Evolutionary conservation across 495 filamentous ascomycete genomes (phyloP).

Genomic region (Daldinia childiae): DNA sequence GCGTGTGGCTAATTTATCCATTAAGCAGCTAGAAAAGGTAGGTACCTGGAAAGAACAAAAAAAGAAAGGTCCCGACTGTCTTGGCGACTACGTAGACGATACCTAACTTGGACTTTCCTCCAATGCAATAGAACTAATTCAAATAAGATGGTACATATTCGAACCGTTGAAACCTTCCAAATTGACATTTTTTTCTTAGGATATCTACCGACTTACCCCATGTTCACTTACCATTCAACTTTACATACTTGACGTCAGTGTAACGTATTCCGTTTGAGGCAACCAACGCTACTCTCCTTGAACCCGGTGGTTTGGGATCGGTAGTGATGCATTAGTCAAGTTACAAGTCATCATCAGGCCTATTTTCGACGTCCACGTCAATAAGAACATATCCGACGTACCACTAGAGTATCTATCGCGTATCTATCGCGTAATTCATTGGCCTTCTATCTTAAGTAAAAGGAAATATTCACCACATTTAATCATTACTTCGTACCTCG

Average conservation of each 20-base stretch:
- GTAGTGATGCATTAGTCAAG: conserved; percentile 25
- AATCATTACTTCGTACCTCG: neutral
- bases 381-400: too few relatives aligned
- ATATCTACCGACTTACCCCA: neutral
- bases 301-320: conserved; percentile 31
- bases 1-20: conserved; percentile 5
- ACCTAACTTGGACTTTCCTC: conserved; percentile 15
- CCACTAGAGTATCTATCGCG: neutral
- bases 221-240: neutral
- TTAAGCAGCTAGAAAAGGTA: neutral
- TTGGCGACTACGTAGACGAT: conserved; percentile 22
- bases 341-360: conserved; percentile 15
- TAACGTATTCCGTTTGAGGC: conserved; percentile 22
- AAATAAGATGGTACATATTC: neutral
- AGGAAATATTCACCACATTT: neutral
- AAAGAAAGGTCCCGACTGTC: neutral
- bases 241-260: conserved; percentile 29
- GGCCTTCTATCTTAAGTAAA: neutral
- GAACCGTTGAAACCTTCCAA: neutral
- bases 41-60: neutral
- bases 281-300: conserved; percentile 13
- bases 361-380: too few relatives aligned
- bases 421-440: neutral
- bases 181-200: neutral
- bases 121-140: neutral